Base-by-base conservation (phyloP, 768 basidiomycete species). In the Crepidotus variabilis region DNA sequence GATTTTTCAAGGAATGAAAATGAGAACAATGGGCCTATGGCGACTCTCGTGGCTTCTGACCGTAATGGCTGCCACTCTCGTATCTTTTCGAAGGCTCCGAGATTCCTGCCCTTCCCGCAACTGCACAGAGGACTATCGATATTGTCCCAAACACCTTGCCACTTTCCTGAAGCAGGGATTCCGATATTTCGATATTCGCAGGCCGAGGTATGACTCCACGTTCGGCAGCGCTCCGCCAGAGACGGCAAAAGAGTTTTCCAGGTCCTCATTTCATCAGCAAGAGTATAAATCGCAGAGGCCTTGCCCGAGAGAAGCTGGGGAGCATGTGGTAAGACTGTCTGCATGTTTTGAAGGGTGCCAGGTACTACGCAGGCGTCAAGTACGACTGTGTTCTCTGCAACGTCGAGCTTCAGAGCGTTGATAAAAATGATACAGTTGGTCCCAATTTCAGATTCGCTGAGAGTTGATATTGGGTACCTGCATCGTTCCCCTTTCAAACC, bases 241-340 rank as follows among this genome's bases (percentile, higher is more conserved):
- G 71, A 66, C 2, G 82, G 83, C 1, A 85, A 65, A 16, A 83
- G 71, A 50, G 77, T 71, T 50, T 78, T 77, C 84, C 82, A 85
- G 1, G 72, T 73, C 24, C 59, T 58, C 39, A 76, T 60, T 59
- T 78, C 79, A 10, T 69, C 72, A 5, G 64, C 64, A 9, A 52
- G 57, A 0, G 70, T 61, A 1, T 21, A 47, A 72, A 55, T 51
- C 22, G 21, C 1, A 46, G 52, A 18, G 3, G 46, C 10, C 21
- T 1, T 24, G 13, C 39, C 13, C 18, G 14, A 43, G 39, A 20
- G 39, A 43, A 43, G 39, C 18, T 14, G 18, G 13, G 39, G 18
- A 14, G 11, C 14, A 20, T 43, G 48, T 24, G 18, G 23, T 11
- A 39, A 24, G 22, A 56, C 45, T 33, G 49, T 58, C 36, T 22